Conservation (phyloP, 768 basidiomycete genomes). For the Sistotremastrum suecicum region DNA sequence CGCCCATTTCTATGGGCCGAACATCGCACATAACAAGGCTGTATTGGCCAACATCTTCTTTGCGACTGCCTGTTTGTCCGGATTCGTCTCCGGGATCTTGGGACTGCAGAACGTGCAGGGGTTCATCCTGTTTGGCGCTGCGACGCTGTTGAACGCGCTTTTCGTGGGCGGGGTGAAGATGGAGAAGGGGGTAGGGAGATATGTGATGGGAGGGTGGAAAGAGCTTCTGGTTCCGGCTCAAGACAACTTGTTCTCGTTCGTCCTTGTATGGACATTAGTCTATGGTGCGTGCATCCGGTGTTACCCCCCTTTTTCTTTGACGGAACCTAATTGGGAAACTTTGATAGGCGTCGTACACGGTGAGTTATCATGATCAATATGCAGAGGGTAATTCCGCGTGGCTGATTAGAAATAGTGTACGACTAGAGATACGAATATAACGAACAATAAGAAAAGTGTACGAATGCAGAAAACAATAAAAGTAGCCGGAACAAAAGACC, state of each 20-base stretch:
- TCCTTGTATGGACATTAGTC: slow-evolving; percentile 88
- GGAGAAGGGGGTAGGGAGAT: slow-evolving; percentile 46
- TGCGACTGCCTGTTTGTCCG: slow-evolving; percentile 62
- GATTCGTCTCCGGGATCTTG: slow-evolving; percentile 78
- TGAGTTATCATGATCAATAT: slow-evolving; percentile 12
- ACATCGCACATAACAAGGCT: slow-evolving; percentile 48
- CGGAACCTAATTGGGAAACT: too few species aligned
- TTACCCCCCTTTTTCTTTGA: neutral
- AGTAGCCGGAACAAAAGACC: too few species aligned
- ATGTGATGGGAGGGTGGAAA: slow-evolving; percentile 43
- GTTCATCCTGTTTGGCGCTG: slow-evolving; percentile 60
- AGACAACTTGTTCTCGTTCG: slow-evolving; percentile 82
- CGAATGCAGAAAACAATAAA: too few species aligned
- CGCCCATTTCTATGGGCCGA: slow-evolving; percentile 36
- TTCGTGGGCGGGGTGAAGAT: slow-evolving; percentile 61
- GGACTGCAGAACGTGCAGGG: slow-evolving; percentile 78
- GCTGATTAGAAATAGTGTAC: too few species aligned
- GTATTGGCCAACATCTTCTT: slow-evolving; percentile 63
- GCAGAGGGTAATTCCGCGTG: neutral
- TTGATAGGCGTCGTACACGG: slow-evolving; percentile 33
- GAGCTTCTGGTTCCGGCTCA: slow-evolving; percentile 75
- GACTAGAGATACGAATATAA: too few species aligned
- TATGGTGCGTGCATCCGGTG: slow-evolving; percentile 45
- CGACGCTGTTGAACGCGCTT: slow-evolving; percentile 53
- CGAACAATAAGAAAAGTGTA: too few species aligned